A percentile compares a stretch with the other conserved stretches of the same genome.
These are phyloP conservation scores for Phoma herbarum DNA, from an alignment of 2,329 filamentous ascomycete genomes.

Conservation along the genomic window DNA sequence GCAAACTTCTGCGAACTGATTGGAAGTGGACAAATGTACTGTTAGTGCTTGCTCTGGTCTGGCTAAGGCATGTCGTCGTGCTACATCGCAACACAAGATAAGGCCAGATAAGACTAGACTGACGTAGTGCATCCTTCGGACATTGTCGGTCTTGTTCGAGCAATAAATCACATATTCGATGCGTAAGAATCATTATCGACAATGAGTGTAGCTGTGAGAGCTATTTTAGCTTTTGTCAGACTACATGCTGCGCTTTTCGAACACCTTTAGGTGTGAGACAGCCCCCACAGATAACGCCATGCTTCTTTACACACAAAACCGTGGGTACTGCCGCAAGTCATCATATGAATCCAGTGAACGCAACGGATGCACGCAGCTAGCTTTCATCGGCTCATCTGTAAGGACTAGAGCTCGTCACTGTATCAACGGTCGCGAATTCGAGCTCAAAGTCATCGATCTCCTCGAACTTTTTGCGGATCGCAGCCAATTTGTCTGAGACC, in stretches of 20 bases:
- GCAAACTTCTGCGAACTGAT: conserved; percentile 9
- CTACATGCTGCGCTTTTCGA: background rate
- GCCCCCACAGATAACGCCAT: conserved; percentile 2
- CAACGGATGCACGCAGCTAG: background rate
- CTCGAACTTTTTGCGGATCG: conserved; percentile 58
- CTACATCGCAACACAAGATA: conserved; percentile 24
- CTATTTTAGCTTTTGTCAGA: background rate
- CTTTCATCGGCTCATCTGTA: conserved; percentile 38
- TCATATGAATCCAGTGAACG: background rate
- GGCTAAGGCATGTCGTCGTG: conserved; percentile 6
- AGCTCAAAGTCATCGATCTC: conserved; percentile 61
- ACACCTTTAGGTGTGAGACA: background rate
- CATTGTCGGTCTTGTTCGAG: conserved; percentile 1
- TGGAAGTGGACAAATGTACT: background rate
- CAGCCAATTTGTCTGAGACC: conserved; percentile 51
- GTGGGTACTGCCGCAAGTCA: background rate
- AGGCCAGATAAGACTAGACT: conserved; percentile 36
- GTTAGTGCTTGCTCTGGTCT: conserved; percentile 4
- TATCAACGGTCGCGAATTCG: conserved; percentile 60
- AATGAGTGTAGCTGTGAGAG: conserved; percentile 2
- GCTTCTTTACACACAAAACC: conserved; percentile 9
- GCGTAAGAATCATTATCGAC: background rate
- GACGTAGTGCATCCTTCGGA: conserved; percentile 15
- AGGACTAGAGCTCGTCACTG: conserved; percentile 51
- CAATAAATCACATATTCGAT: background rate